Base-by-base conservation (phyloP, 1,284 basidiomycete species). In the Tylopilus sp. region DNA sequence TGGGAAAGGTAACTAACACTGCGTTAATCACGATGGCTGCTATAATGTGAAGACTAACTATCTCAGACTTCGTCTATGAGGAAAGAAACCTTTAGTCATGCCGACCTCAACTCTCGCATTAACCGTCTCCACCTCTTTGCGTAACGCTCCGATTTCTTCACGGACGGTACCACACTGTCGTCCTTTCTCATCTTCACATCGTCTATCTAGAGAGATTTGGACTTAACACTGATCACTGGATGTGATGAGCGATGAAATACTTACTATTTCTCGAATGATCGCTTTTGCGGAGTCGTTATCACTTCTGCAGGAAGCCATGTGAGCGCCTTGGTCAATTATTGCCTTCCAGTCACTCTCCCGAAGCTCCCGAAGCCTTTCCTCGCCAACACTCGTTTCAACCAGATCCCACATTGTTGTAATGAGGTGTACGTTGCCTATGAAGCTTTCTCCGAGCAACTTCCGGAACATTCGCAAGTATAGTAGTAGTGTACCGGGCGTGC, bases 401-500 rank as follows among this genome's bases (percentile, higher is more conserved):
- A 68, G 49, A 36, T 71, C 71, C 71, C 70, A 72, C 70, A 68
- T 70, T 7, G 69, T 72, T 13, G 70, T 70, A 16, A 58, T 67
- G 19, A 69, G 63, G 39, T 59, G 44, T 38, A 73, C 54, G 7
- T 58, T 60, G 1, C 19, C 56, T 13, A 60, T 7, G 26, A 53
- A 41, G 0, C 56, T 53, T n/a, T 3, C 47, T 33, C 62, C 68
- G 4, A 67, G 71, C 5, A 69, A 6, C 56, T 61, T 58, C 24
- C 36, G 62, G 33, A 49, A 69, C 10, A 49, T 8, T 39, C 54
- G 57, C n/a, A 85, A 81, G 66, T 82, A 84, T 32, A 80, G 79
- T 16, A 76, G 67, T 3, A 82, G 80, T 33, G 81, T 80, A 15
- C 83, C 82, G 1, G 80, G 79, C 64, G 86, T 77, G 18, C 83